Evolutionary conservation across 1,284 basidiomycete species (phyloP).

Genomic region (Irpex rosettiformis): DNA sequence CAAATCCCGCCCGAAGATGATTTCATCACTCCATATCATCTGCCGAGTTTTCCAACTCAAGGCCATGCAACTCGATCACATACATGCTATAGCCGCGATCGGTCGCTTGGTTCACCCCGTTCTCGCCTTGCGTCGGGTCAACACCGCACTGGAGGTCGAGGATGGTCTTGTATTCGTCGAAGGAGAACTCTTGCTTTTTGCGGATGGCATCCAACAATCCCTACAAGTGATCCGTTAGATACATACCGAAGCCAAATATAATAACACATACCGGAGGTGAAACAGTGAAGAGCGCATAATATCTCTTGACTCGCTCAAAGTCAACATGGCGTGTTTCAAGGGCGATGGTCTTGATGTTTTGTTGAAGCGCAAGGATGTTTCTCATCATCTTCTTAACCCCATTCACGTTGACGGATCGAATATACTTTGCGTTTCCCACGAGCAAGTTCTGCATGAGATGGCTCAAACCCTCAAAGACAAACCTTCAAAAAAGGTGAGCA

Average conservation of each 20-base stretch:
- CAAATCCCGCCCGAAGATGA: neutral
- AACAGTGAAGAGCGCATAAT: constrained; percentile 77
- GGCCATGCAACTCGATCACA: constrained; percentile 76
- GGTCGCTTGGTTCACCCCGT: constrained; percentile 45
- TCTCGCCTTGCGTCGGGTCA: constrained; percentile 52
- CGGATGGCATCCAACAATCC: constrained; percentile 73
- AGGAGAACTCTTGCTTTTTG: constrained; percentile 63
- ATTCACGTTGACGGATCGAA: constrained; percentile 70
- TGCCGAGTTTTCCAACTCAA: constrained; percentile 61
- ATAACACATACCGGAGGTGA: constrained; percentile 63
- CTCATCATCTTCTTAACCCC: constrained; percentile 89
- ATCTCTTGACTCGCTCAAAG: constrained; percentile 74
- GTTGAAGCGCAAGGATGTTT: constrained; percentile 91
- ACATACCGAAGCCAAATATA: neutral
- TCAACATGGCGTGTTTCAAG: constrained; percentile 59
- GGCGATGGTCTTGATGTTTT: constrained; percentile 83
- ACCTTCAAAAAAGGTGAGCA: constrained; percentile 41
- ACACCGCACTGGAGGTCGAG: constrained; percentile 85
- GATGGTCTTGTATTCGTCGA: constrained; percentile 91
- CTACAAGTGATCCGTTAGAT: constrained; percentile 35
- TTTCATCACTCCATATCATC: constrained; percentile 20
- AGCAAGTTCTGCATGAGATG: constrained; percentile 83
- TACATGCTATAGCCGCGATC: constrained; percentile 77
- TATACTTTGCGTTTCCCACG: constrained; percentile 69
- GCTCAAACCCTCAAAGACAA: constrained; percentile 87